Base-by-base conservation (phyloP, 2,329 filamentous ascomycete species). In the Botrytis sinoallii region DNA sequence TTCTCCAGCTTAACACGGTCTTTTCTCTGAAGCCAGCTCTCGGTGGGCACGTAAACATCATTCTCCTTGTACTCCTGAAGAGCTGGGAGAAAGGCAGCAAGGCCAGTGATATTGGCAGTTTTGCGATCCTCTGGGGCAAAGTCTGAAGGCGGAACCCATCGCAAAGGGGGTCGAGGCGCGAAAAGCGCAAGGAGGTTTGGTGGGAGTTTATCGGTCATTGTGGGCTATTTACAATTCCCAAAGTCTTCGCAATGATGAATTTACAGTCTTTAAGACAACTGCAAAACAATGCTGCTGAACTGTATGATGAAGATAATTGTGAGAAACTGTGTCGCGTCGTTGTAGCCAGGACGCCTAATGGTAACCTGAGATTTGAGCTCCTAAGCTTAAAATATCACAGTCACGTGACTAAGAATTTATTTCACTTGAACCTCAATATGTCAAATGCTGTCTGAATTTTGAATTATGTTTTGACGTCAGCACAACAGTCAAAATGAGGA, bases 161-260 rank as follows among this genome's bases (percentile, higher is more conserved):
- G 92, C 82, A 98, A 86, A 74, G 95, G 92, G 79, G 96, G 96
- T 75, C 96, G 93, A 82, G 96, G 93, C 84, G 95, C 93, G 85
- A 99, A 99, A 78, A 98, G 93, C 84, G 93, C 93, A 79, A 98
- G 88, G 74, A 98, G 89, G 82, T 97, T 95, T 73, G 93, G 93
- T 74, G 96, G 95, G 32, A 99, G 92, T 84, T 97, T 96, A 87
- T 98, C 95, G 69, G 96, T 98, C 96, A 98, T 99, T 76, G 79
- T 85, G 79, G 74, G 60, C 38, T 55, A 46, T 52, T 32, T 25
- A 16, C 12, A 46, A 44, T 73, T 42, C 64, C 52, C 55, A 65
- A 69, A 52, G 42, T 52, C 42, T 38, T 69, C 20, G n/a, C 16
- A 40, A 22, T 48, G 38, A 46, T 52, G 57, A 40, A 48, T 52